These are phyloP conservation scores for Neurospora sublineolata DNA, from an alignment of 495 filamentous ascomycete species.

Conservation along the genomic window DNA sequence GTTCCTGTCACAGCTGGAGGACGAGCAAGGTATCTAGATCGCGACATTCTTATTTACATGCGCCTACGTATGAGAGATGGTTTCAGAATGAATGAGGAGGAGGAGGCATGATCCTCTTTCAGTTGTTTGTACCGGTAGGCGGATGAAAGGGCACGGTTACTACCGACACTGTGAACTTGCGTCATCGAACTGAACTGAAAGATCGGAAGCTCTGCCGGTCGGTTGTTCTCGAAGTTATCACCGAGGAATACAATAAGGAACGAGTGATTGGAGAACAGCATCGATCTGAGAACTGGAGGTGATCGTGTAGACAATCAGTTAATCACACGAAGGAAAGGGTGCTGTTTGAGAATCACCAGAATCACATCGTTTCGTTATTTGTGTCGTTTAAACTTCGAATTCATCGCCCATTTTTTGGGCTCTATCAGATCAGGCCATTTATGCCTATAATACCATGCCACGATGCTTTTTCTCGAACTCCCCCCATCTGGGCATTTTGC, in stretches of 20 bases:
- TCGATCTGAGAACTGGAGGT: neutral
- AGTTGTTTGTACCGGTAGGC: no score
- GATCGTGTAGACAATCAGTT: neutral
- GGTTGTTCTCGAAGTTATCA: neutral
- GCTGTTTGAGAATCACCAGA: neutral
- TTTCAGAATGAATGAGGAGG: neutral
- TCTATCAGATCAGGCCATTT: neutral
- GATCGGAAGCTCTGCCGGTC: neutral
- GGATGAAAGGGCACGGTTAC: neutral
- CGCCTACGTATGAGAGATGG: neutral
- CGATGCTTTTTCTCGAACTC: neutral
- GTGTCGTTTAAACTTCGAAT: neutral
- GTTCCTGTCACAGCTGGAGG: neutral
- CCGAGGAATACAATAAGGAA: neutral
- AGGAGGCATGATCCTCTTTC: neutral
- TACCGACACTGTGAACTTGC: neutral
- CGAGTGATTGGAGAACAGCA: neutral
- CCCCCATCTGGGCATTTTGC: neutral
- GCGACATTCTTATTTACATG: neutral
- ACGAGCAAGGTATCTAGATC: neutral
- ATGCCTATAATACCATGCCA: neutral
- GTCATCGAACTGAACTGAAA: neutral
- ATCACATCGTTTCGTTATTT: neutral
- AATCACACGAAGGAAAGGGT: neutral
- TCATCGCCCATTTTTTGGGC: neutral